Evolutionary conservation across 768 basidiomycete genomes (phyloP), one percentile per base, ranked within the genome.

Genomic region (Leccinum disarticulatum): DNA sequence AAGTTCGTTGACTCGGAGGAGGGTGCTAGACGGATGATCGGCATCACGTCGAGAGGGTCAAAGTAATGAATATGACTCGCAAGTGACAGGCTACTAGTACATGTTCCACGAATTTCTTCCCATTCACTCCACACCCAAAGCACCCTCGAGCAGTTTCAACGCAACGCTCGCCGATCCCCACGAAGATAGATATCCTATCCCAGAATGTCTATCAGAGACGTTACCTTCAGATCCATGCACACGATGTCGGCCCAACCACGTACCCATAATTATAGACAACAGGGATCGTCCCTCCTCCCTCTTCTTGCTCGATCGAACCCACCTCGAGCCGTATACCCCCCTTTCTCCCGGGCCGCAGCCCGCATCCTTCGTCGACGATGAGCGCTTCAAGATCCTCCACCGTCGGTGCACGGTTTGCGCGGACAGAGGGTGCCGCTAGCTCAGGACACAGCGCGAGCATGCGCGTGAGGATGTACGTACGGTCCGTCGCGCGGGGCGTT

Each of bases 231-330:
- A 31, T 31, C 31, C 11, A 31, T 10, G 30, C 30, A 9, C 10
- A 31, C 30, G 10, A 31, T 31, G 10, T 31, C 10, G 30, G 30
- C 30, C 9, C 4, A 38, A 27, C 25, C 7, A 72, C 81, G 68
- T 67, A 86, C 83, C 87, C 87, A 63, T 89, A 87, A 67, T 90
- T 87, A 64, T 84, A 78, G 0, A 88, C 77, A 27, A 87, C 69
- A 0, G 84, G 84, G 15, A 84, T 71, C 57, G 66, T 74, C 19
- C 56, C 27, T 28, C 56, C 27, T n/a, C 64, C 68, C 62, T 64
- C 62, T 33, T 64, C 57, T 14, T 62, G 65, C 11, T 74, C 73
- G 25, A 80, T 63, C 75, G 73, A 79, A 36, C 81, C 81, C 0
- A 70, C 70, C 43, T 83, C 86, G 2, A 90, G 72, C 27, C 88